phyloP scores from a whole-genome alignment of 257 asterid species.

The Scutellaria galericulata region DNA sequence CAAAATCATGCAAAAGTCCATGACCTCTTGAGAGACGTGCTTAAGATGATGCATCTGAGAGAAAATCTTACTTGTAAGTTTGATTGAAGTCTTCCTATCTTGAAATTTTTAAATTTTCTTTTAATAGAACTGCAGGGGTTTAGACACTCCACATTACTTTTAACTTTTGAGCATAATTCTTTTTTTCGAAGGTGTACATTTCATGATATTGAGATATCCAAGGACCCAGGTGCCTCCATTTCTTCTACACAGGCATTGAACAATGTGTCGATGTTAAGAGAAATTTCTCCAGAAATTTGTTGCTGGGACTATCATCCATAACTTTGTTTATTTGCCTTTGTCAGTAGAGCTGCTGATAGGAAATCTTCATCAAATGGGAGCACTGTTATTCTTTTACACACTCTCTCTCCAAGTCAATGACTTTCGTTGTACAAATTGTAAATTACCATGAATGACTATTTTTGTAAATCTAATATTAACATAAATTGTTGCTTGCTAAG shows the following conservation, averaged over 20 bases:
- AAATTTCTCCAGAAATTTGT: conserved; percentile 60
- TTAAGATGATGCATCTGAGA: conserved; percentile 58
- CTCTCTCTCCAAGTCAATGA: conserved; percentile 23
- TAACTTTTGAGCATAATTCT: conserved; percentile 36
- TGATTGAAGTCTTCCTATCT: conserved; percentile 27
- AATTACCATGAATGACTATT: conserved; percentile 1
- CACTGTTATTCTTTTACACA: conserved; percentile 45
- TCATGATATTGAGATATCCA: conserved; percentile 82
- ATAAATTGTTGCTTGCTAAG: conserved; percentile 26
- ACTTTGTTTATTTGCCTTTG: conserved; percentile 59
- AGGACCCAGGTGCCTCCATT: conserved; percentile 81
- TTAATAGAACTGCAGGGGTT: conserved; percentile 31
- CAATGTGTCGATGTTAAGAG: conserved; percentile 49
- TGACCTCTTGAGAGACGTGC: too few relatives aligned
- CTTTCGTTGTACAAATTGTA: conserved; percentile 7
- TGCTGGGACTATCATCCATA: conserved; percentile 80
- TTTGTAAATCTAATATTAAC: conserved; percentile 16
- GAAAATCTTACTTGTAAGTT: conserved; percentile 77
- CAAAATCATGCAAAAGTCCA: too few relatives aligned
- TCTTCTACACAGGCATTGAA: conserved; percentile 55
- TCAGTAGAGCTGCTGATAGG: conserved; percentile 56
- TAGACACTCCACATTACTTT: conserved; percentile 28
- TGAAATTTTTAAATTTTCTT: background rate
- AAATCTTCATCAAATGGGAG: conserved; percentile 48
- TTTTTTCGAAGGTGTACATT: conserved; percentile 78